These are phyloP conservation scores for Pythium phragmitis DNA, from an alignment of 352 stramenopile genomes.

Conservation along the genomic window DNA sequence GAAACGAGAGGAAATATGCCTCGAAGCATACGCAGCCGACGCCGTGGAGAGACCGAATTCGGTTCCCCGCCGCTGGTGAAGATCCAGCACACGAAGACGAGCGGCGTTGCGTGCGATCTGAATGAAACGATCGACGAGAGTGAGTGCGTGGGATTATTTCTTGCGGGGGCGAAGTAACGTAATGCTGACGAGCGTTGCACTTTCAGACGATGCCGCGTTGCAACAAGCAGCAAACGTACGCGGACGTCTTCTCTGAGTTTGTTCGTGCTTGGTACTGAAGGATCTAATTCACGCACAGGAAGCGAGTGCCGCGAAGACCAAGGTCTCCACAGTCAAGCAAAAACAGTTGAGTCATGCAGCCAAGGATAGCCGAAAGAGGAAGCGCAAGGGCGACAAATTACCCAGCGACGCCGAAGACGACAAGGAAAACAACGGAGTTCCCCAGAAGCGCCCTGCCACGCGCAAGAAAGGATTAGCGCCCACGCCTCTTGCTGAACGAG, in stretches of 20 bases:
- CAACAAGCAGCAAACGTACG: background rate
- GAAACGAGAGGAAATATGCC: background rate
- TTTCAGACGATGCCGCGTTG: slow-evolving; percentile 15
- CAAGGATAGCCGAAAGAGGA: slow-evolving; percentile 6
- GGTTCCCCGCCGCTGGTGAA: background rate
- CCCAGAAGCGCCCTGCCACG: background rate
- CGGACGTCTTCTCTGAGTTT: background rate
- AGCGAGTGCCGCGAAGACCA: background rate
- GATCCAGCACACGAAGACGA: background rate
- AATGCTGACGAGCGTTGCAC: background rate
- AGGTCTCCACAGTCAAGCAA: background rate
- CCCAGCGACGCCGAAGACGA: background rate
- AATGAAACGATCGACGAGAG: slow-evolving; percentile 26
- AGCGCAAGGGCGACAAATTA: background rate
- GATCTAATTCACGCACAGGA: background rate
- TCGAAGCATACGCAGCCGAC: background rate
- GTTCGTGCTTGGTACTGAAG: background rate
- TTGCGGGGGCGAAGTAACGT: background rate
- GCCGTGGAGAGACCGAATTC: background rate
- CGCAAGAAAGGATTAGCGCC: background rate
- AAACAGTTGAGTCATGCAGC: background rate
- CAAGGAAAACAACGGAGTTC: slow-evolving; percentile 22
- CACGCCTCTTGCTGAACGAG: background rate
- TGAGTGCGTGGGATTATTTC: slow-evolving; percentile 2
- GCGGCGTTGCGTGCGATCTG: slow-evolving; percentile 15